Evolutionary conservation across 495 filamentous ascomycete species (phyloP), one percentile per base, ranked within the genome.

Genomic region (Aspergillus taichungensis): DNA sequence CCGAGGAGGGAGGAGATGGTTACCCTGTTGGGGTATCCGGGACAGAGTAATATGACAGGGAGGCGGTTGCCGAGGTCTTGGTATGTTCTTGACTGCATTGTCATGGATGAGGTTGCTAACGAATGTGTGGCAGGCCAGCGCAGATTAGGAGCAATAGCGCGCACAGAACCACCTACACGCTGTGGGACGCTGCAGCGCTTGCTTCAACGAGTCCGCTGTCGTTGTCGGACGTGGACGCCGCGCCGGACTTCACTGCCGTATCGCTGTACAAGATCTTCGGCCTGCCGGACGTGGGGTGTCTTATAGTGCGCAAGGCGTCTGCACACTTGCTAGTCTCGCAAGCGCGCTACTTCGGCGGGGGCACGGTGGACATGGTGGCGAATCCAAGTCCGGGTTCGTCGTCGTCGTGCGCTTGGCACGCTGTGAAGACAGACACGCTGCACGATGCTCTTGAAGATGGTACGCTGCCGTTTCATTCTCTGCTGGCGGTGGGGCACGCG

Each of bases 261-360:
- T 42, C 39, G 34, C 43, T 39, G 46, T 48, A 48, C 46, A 48
- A 48, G 28, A 13, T 48, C 4, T 48, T 48, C 27, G 46, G 46
- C 31, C 46, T 40, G 6, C 42, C 46, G 0, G 46, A 40, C 2
- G 27, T 48, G 33, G 46, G 46, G 2, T 48, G 46, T 33, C 46
- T 48, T 24, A 36, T 48, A 6, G 46, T 40, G 0, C 46, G 40
- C 9, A 24, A 24, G 18, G 18, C 18, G 2, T 24, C 18, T 24
- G 18, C 18, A 4, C 18, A 24, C 18, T 4, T 24, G 18, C 18
- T 24, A 24, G 18, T 24, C 18, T 24, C 18, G 18, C 18, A 24
- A 4, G 18, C 18, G 18, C 18, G 18, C 18, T 24, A 24, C 18
- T 24, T 24, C 18, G 18, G 18, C 18, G 18, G 18, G 2, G 18